phyloP scores from a whole-genome alignment of 148 eudicot species.

The Cornus controversa region DNA sequence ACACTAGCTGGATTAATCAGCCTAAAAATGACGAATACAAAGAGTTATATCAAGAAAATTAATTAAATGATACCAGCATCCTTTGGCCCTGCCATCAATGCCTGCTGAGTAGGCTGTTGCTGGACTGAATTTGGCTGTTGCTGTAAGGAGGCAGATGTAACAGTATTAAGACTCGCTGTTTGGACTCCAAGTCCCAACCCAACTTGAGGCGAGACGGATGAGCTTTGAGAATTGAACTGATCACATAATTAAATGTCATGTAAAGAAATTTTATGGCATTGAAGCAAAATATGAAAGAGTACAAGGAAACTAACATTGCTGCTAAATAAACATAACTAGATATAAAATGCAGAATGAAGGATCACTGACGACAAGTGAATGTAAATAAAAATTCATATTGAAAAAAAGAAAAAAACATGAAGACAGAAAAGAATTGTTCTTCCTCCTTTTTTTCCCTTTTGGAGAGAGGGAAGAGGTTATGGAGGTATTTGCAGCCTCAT shows the following conservation, averaged over 20 bases:
- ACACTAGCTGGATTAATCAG: neutral
- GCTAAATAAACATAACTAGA: too few relatives aligned
- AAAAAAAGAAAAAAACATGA: too few relatives aligned
- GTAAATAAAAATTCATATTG: too few relatives aligned
- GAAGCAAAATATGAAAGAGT: neutral
- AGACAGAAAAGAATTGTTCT: too few relatives aligned
- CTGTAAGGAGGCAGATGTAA: slow-evolving; percentile 54
- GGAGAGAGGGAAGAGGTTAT: too few relatives aligned
- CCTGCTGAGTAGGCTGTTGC: slow-evolving; percentile 58
- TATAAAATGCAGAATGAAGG: too few relatives aligned
- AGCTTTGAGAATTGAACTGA: slow-evolving; percentile 84
- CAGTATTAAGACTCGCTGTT: slow-evolving; percentile 53
- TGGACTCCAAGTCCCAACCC: slow-evolving; percentile 74
- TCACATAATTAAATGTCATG: slow-evolving; percentile 1
- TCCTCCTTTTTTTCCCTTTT: too few relatives aligned
- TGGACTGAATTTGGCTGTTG: slow-evolving; percentile 64
- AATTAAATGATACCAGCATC: slow-evolving; percentile 57
- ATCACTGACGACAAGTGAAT: too few relatives aligned
- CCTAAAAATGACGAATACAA: neutral
- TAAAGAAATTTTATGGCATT: neutral
- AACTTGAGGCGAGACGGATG: slow-evolving; percentile 62
- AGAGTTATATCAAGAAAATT: neutral
- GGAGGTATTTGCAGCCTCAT: too few relatives aligned
- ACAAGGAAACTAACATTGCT: neutral
- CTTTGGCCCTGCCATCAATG: slow-evolving; percentile 49